Base-by-base conservation (phyloP, 2,329 filamentous ascomycete species). In the Clarireedia monteithiana region DNA sequence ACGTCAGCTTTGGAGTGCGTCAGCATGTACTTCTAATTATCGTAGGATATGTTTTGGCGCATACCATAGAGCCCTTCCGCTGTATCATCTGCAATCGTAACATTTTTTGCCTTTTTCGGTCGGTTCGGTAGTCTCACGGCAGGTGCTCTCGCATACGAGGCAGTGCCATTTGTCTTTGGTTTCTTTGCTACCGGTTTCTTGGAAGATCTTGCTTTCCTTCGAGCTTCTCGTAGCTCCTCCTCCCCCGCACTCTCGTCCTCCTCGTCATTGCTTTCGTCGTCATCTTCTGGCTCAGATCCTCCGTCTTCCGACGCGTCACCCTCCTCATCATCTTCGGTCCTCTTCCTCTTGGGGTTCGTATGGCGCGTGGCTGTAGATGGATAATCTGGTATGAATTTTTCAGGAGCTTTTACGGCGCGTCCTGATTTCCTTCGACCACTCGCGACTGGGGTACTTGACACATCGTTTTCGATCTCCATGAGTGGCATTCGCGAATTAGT, bases 161-260 rank as follows among this genome's bases (percentile, higher is more conserved):
- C 38, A 80, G 74, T 71, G 44, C 81, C 81, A 66, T 85, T 85
- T 59, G 78, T 78, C 69, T 84, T 86, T 50, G 82, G 76, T 69
- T 84, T 84, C 72, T 86, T 86, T 17, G 73, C 72, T 2, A 80
- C 80, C 3, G 82, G 81, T 68, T 83, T 84, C 69, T 74, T 80
- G 45, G 74, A 64, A 26, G 55, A 79, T 50, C 64, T 66, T 34
- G 66, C 55, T 59, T 65, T 76, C 60, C 57, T 71, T 66, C 66
- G 74, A 39, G 57, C 61, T 56, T 63, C 66, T 53, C 68, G 68
- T 40, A 70, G 71, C 61, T 76, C 77, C 50, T 80, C 78, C 56
- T 76, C 75, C 45, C 72, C 76, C 50, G 68, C 70, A 59, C 70
- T 73, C 46, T 73, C 73, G 49, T 73, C 73, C 10, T 72, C 73